Evolutionary conservation across 345 rosid genomes (phyloP).

Genomic region (Linum usitatissimum): DNA sequence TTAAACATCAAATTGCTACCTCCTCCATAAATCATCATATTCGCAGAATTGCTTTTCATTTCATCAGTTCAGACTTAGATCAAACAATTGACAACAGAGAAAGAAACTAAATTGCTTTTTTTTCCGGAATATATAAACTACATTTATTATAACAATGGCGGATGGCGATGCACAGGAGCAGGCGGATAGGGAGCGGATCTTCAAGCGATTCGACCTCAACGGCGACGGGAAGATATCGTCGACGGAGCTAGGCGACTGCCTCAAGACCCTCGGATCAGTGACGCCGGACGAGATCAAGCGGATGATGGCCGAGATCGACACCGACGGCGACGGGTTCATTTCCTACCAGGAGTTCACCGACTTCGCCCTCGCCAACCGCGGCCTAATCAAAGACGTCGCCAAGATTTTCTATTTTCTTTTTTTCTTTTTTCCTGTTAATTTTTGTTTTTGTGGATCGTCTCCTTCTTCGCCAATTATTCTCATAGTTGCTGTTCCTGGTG

Average conservation of each 20-base stretch:
- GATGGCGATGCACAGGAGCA: conserved; percentile 32
- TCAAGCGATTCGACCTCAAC: conserved; percentile 69
- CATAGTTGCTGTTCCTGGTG: background rate
- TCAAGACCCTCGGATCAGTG: conserved; percentile 57
- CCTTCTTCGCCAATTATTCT: background rate
- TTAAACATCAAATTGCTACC: no score
- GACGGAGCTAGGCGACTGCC: conserved; percentile 61
- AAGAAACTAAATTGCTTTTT: no score
- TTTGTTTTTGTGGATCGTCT: background rate
- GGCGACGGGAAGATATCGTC: conserved; percentile 81
- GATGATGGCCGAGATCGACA: conserved; percentile 91
- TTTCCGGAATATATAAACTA: no score
- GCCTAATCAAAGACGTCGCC: conserved; percentile 78
- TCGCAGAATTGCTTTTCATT: no score
- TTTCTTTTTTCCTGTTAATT: background rate
- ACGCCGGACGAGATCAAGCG: conserved; percentile 46
- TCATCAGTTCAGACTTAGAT: no score
- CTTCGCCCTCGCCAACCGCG: conserved; percentile 68
- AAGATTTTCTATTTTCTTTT: conserved; percentile 45
- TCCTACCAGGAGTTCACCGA: conserved; percentile 54
- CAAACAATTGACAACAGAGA: no score
- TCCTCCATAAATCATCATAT: no score
- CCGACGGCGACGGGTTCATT: conserved; percentile 79
- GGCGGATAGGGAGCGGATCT: conserved; percentile 50
- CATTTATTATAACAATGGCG: conserved; percentile 40